Base-by-base conservation (phyloP, 192 early-diverging fungal genomes). In the Coemansia sp. region DNA sequence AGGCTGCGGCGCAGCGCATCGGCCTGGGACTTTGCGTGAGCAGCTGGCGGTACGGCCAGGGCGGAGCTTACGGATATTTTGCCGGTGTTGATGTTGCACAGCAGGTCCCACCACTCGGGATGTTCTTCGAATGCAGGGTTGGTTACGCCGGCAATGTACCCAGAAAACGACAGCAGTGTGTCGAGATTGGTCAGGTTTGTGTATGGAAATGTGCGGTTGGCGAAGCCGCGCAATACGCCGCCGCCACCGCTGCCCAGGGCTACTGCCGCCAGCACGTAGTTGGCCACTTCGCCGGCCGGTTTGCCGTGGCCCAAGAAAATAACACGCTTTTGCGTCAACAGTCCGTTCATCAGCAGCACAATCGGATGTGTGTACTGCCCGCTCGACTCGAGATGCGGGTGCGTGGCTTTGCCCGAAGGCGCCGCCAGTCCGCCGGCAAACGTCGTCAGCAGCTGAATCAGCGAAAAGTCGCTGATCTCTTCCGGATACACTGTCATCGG, bases 71-170 rank as follows among this genome's bases (percentile, higher is more conserved):
- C 90, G n/a, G 88, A 92, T 56, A 98, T 94, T 66, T 90, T 92
- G 53, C 93, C 93, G 2, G 94, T 93, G 64, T 90, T 91, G 62
- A 98, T 91, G 70, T 97, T 94, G 74, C 91, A 96, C 17, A 95
- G 82, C n/a, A 98, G 84, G 83, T 98, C 96, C 94, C 94, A 98
- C 93, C 94, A 94, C 54, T 87, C 82, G 11, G 90, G 85, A 37
- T 94, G 89, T 67, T 96, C 92, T 69, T 96, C 94, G 81, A 97
- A 95, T 1, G 91, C 86, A n/a, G 93, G 92, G 75, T 98, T 96
- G 0, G 96, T 96, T 9, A 96, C 94, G 14, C 96, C 96, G 4
- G 96, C 96, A 75, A 98, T 94, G 74, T 92, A 98, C 5, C 93
- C 94, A 19, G 92, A 85, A 59, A 90, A 89, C 61, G 87, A 85